Evolutionary conservation across 441 rosid species (phyloP), one percentile per base, ranked within the genome.

Genomic region (Oxalis stricta): DNA sequence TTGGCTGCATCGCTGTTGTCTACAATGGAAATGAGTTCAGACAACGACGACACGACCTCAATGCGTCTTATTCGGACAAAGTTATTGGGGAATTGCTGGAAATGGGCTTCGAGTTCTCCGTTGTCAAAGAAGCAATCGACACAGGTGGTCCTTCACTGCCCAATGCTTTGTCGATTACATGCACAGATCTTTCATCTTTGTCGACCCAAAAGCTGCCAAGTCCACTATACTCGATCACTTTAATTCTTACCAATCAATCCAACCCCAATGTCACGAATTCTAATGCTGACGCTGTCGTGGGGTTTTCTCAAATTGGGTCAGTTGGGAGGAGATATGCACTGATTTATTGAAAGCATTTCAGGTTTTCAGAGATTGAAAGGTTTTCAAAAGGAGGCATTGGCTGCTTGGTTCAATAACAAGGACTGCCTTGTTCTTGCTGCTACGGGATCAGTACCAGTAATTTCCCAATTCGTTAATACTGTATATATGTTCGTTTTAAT

Each of bases 351-450:
- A 72, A 54, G 56, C 75, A 68, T 42, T 88, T 87, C 55, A 84
- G 85, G 59, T 68, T 59, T 58, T 45, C 63, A 9, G 75, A 76
- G n/a, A 2, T 52, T 88, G 67, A 88, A 79, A 64, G 48, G 59
- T 50, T 87, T 84, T 52, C 95, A 84, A 56, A 81, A 61, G 71
- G 83, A 87, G 55, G 91, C 89, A 12, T 70, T 88, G 68, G 70
- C 71, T 46, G 72, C 89, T 24, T 88, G 87, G 93, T 29, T 66
- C 10, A 68, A 73, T 58, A 71, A 71, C 43, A 59, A 68, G 49
- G 95, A 88, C 53, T 84, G 83, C 55, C 95, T 88, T 55, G 84
- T 84, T 55, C 87, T 88, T 41, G 82, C 95, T 28, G 95, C 95
- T 28, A 88, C 97, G 1, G 97, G 97, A 68, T 81, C 93, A 54